Evolutionary conservation across 345 rosid genomes (phyloP).

Genomic region (Euphorbia lathyris): DNA sequence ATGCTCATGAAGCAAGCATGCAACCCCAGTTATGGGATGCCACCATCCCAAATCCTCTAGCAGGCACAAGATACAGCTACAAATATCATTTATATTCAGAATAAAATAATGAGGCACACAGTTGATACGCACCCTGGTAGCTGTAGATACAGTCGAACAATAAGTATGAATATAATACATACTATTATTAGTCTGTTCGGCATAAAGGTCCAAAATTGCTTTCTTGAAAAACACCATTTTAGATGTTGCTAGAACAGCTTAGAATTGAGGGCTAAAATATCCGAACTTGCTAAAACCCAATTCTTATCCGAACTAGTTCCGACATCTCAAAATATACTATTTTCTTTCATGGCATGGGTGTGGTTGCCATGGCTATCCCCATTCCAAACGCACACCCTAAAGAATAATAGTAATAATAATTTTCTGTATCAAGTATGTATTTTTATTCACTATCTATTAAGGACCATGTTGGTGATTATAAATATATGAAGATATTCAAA

Average conservation of each 20-base stretch:
- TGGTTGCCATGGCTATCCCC: not conserved
- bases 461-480: not conserved
- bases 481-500: not conserved
- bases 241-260: not conserved
- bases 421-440: not conserved
- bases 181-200: not conserved
- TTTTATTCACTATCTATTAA: not conserved
- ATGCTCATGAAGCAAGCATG: conserved; percentile 34
- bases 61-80: conserved; percentile 23
- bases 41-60: conserved; percentile 28
- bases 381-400: not conserved
- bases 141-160: not conserved
- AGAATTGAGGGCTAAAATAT: not conserved
- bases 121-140: not conserved
- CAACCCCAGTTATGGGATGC: conserved; percentile 13
- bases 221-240: not conserved
- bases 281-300: not conserved
- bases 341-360: too few relatives aligned
- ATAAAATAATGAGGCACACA: not conserved
- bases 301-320: not conserved
- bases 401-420: not conserved
- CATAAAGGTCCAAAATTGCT: not conserved
- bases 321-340: too few relatives aligned
- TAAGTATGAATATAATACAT: not conserved
- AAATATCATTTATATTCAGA: conserved; percentile 12